Evolutionary conservation across 192 early-diverging fungal genomes (phyloP), one percentile per base, ranked within the genome.

Genomic region (Linnemannia hyalina): DNA sequence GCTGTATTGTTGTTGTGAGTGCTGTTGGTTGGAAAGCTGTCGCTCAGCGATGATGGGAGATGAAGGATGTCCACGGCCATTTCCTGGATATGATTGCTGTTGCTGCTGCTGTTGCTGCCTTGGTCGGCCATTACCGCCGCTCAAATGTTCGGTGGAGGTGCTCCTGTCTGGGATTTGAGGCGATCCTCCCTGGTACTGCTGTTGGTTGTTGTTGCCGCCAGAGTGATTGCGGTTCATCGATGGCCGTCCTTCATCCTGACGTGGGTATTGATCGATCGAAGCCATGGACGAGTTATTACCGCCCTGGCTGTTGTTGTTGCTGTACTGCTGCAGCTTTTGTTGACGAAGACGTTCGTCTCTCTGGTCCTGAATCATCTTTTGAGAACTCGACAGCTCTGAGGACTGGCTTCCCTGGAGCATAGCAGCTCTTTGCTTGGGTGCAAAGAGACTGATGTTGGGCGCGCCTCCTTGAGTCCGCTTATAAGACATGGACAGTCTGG

Each of bases 301-400:
- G 6, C 32, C 35, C 26, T 80, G 83, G 29, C 32, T 26, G 29
- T 65, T 26, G 29, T 16, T 26, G 29, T 65, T 65, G 13, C 35
- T 74, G 76, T 5, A 40, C 36, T 80, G 82, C 15, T 85, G 77
- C 54, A 49, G 74, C 49, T 72, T 75, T 26, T 85, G 83, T 41
- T 80, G 83, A 55, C 83, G 83, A 52, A 80, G 73, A 35, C 83
- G 63, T 47, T 85, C 83, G n/a, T 85, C 83, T 44, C 83, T 70
- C 29, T 85, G 83, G 35, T 80, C 83, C 70, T 85, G 78, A 40
- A 85, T 85, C 83, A 85, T 85, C 41, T 73, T 85, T 73, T 85
- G 83, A 8, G 83, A 85, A 20, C 38, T 75, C 9, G 74, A 80
- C 38, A 77, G 26, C 13, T 70, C 78, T 16, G 23, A 7, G 0